phyloP scores from a whole-genome alignment of 768 basidiomycete species.

The Sporobolomyces roseus region DNA sequence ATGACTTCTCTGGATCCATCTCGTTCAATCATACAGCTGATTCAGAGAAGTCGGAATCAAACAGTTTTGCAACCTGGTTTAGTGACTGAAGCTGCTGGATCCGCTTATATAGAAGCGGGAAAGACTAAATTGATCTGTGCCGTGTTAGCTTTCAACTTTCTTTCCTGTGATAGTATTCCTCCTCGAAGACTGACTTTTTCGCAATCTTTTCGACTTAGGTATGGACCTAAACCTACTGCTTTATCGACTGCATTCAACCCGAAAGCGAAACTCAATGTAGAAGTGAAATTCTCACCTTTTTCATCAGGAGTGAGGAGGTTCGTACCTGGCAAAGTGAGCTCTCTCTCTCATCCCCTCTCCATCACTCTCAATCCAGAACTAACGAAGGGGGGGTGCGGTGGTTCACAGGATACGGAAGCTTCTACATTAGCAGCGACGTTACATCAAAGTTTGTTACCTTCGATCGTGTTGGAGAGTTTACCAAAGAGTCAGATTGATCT shows the following conservation, averaged over 20 bases:
- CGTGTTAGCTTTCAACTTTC: slow-evolving; percentile 60
- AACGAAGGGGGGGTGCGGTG: too few relatives aligned
- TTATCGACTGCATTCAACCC: slow-evolving; percentile 53
- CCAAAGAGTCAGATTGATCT: slow-evolving; percentile 93
- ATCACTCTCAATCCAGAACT: too few relatives aligned
- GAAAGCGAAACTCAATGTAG: slow-evolving; percentile 81
- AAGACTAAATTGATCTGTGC: slow-evolving; percentile 91
- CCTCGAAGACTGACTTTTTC: not conserved
- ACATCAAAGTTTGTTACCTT: slow-evolving; percentile 75
- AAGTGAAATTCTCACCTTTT: slow-evolving; percentile 95
- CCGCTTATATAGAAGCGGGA: slow-evolving; percentile 91
- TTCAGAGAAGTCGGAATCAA: not conserved
- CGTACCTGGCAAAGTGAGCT: slow-evolving; percentile 73
- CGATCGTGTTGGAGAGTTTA: slow-evolving; percentile 80
- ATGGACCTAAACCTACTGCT: slow-evolving; percentile 59
- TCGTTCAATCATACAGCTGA: too few relatives aligned
- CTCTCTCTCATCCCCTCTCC: too few relatives aligned
- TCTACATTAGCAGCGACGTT: slow-evolving; percentile 75
- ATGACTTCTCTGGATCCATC: too few relatives aligned
- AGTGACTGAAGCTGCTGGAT: slow-evolving; percentile 90
- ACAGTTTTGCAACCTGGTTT: slow-evolving; percentile 83
- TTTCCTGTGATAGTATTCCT: not conserved
- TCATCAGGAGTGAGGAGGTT: slow-evolving; percentile 69
- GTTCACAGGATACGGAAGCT: slow-evolving; percentile 82
- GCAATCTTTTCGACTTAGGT: slow-evolving; percentile 51